Base-by-base conservation (phyloP, 2,329 filamentous ascomycete species). In the Cladosporium colombiae region DNA sequence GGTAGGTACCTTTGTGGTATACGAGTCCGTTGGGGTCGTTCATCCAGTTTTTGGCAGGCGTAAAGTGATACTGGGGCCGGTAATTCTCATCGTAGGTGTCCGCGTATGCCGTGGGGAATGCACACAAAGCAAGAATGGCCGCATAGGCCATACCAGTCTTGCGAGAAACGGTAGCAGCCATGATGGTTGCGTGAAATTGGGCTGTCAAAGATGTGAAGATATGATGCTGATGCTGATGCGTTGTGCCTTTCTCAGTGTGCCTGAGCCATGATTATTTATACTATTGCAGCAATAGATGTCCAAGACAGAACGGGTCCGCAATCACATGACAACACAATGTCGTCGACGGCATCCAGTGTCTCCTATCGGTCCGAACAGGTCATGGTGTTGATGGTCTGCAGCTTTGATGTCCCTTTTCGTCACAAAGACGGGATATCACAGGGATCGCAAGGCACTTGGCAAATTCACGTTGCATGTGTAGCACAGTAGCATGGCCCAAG, bases 21-120 rank as follows among this genome's bases (percentile, higher is more conserved):
- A 73, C 18, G 8, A 73, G 68, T 1, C 72, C 72, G 52, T 66
- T 70, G 35, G 73, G 73, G 55, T 74, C 73, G 37, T 73, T 73
- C 62, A 72, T 72, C 67, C 40, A 46, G 49, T 52, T 52, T 18
- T 52, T 52, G 5, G 49, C 49, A 14, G 49, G 49, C 21, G 49
- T 52, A 11, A n/a, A 52, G 49, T 52, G 49, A 52, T 25, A 52
- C 23, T 52, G 49, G 1, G 49, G 49, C 23, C 49, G 49, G 49
- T 52, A 52, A 5, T 52, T 23, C 49, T 52, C 49, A 14, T 27
- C 21, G 49, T 52, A 52, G 23, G 49, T 25, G 21, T 52, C 21
- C 4, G 49, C 49, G 25, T 27, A 18, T 23, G 25, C 23, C 21
- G 49, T 27, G 6, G 49, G 25, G 10, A 44, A 10, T 21, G 40